Conservation (phyloP, 345 rosid species). For the Balakata baccata region DNA sequence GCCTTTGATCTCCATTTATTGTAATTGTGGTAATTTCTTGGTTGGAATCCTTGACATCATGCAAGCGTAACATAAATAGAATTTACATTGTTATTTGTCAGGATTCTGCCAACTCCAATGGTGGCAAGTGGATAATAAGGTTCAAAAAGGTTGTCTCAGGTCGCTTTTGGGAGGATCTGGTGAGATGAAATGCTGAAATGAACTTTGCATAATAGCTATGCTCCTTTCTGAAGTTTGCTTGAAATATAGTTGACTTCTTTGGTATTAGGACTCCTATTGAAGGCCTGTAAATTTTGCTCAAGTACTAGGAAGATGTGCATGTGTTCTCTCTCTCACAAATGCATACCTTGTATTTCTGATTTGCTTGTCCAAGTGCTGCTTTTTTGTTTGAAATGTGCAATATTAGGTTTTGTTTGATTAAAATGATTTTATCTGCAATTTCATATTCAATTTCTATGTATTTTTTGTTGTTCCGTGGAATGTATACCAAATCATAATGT, state of each 20-base stretch:
- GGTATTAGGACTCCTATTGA: not conserved
- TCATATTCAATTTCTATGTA: not conserved
- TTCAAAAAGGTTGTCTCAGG: slow-evolving; percentile 90
- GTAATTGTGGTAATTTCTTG: not conserved
- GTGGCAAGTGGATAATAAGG: slow-evolving; percentile 97
- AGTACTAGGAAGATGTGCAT: not conserved
- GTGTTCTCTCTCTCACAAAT: not conserved
- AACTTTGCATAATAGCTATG: not conserved
- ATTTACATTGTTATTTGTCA: slow-evolving; percentile 29
- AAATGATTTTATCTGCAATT: not conserved
- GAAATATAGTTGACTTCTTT: not conserved
- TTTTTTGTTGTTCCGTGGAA: not conserved
- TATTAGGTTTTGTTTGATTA: not conserved
- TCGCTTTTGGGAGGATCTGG: slow-evolving; percentile 99
- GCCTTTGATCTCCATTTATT: slow-evolving; percentile 3
- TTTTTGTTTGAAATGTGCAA: not conserved
- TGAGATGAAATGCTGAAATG: slow-evolving; percentile 32
- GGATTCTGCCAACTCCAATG: slow-evolving; percentile 91
- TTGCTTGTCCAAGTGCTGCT: not conserved
- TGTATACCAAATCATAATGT: not conserved
- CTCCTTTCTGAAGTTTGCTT: slow-evolving; percentile 8
- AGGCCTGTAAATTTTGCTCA: not conserved
- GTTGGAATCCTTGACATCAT: not conserved
- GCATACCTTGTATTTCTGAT: not conserved
- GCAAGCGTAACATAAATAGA: not conserved